These are phyloP conservation scores for Cyclostephanos tholiformis DNA, from an alignment of 108 stramenopile genomes.

Conservation along the genomic window DNA sequence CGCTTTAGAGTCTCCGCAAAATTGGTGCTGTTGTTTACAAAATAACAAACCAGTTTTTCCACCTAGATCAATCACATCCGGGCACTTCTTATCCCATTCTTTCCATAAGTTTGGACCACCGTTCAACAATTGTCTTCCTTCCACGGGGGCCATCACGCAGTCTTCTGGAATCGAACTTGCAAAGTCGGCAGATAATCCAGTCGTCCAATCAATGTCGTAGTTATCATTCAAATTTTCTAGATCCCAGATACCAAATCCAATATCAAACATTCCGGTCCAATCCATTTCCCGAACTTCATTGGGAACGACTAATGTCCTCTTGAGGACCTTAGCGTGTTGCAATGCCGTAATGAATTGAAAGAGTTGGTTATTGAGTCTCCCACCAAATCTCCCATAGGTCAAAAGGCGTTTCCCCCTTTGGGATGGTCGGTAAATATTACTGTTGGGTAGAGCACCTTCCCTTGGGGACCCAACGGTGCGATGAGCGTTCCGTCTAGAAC, in stretches of 20 bases:
- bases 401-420: conserved; percentile 36
- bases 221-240: conserved; percentile 35
- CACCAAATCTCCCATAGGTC: conserved; percentile 48
- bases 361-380: conserved; percentile 52
- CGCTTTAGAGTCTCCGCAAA: conserved; percentile 46
- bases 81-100: conserved; percentile 45
- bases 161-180: conserved; percentile 17
- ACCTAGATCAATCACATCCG: conserved; percentile 45
- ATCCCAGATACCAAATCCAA: conserved; percentile 43
- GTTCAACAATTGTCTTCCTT: conserved; percentile 26
- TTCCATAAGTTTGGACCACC: conserved; percentile 41
- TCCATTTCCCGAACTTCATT: conserved; percentile 50
- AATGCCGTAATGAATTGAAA: conserved; percentile 52
- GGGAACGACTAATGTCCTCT: conserved; percentile 48
- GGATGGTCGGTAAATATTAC: conserved; percentile 37
- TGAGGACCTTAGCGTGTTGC: conserved; percentile 47
- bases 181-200: conserved; percentile 32
- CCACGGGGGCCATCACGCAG: conserved; percentile 37
- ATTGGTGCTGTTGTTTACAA: conserved; percentile 51
- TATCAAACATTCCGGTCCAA: conserved; percentile 53
- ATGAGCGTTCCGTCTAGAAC: background rate
- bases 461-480: background rate
- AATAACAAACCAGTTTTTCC: conserved; percentile 50
- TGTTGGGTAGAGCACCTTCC: conserved; percentile 11
- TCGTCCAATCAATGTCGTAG: conserved; percentile 45